A percentile compares a stretch with the other conserved stretches of the same genome.
Conservation (phyloP, 129 eudicot genomes). For the Flaveria ramosissima region DNA sequence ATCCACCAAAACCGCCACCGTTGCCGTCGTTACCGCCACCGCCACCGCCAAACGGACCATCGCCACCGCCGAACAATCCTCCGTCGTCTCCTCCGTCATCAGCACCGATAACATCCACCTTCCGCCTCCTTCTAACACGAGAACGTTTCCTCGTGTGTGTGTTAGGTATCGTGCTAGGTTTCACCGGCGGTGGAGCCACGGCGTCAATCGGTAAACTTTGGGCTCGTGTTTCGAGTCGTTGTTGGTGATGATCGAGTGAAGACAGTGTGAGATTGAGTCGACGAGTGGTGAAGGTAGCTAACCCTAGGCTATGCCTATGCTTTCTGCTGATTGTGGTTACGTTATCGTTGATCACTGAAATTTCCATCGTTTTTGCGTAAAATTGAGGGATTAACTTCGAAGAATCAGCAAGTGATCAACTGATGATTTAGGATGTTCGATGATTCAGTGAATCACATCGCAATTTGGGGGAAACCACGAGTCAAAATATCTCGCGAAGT, state of each 20-base stretch:
- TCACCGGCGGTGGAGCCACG: slow-evolving; percentile 45
- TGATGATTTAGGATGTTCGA: background rate
- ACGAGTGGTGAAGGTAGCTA: slow-evolving; percentile 20
- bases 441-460: too few species aligned
- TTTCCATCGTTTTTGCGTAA: slow-evolving; percentile 30
- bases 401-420: background rate
- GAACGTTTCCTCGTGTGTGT: slow-evolving; percentile 25
- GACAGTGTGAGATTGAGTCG: slow-evolving; percentile 28
- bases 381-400: background rate
- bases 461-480: background rate
- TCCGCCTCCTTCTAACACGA: slow-evolving; percentile 31
- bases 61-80: slow-evolving; percentile 36
- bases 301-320: slow-evolving; percentile 14
- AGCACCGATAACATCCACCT: slow-evolving; percentile 12
- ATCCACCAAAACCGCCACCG: slow-evolving; percentile 28
- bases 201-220: slow-evolving; percentile 35
- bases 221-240: slow-evolving; percentile 25
- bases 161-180: slow-evolving; percentile 33
- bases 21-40: slow-evolving; percentile 17
- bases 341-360: slow-evolving; percentile 28
- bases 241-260: slow-evolving; percentile 25
- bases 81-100: slow-evolving; percentile 23
- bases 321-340: slow-evolving; percentile 29
- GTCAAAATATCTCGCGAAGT: slow-evolving; percentile 13
- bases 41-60: slow-evolving; percentile 20